Base-by-base conservation (phyloP, 768 basidiomycete genomes). In the Solioccasus polychromus region DNA sequence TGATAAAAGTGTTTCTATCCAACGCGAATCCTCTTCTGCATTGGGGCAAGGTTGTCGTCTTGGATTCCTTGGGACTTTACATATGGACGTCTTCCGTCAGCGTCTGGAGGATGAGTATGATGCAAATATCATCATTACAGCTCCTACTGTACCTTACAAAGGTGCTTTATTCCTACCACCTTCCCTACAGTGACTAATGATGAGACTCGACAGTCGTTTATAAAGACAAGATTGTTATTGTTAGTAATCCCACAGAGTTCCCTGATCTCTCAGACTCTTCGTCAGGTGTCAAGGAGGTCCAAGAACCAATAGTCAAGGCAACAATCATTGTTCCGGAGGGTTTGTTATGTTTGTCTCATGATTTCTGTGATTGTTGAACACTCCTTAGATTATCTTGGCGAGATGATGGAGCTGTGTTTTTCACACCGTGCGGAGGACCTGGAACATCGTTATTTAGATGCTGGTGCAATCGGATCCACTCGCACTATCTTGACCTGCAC, bases 11-110 rank as follows among this genome's bases (percentile, higher is more conserved):
- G 92, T 99, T 9, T 86, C 90, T 15, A 75, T 94, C 8, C 89
- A 92, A 59, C 78, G 91, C 38, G 96, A 98, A 66, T 88, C 90
- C 0, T 98, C 95, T 0, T 81, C 88, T 5, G 96, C 96, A 9
- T 76, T 99, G 9, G 94, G 95, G 1, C 94, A 96, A 69, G 96
- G 96, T 8, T 92, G 85, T 61, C 80, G 96, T 35, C 78, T 99
- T 6, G 96, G 96, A 0, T 99, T 98, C 66, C 75, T 97, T 9
- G 96, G 96, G 1, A 91, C 92, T 5, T 68, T 99, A 47, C 96
- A 99, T 61, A 93, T 98, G 90, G 90, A 95, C 56, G 88, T 94
- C 30, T 92, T 92, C 67, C 85, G 93, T 18, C 96, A 99, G 62
- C 80, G 96, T 12, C 72, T 99, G 4, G 96, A 98, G 66, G 96